Evolutionary conservation across 257 asterid genomes (phyloP).

Genomic region (Paulownia fortunei): DNA sequence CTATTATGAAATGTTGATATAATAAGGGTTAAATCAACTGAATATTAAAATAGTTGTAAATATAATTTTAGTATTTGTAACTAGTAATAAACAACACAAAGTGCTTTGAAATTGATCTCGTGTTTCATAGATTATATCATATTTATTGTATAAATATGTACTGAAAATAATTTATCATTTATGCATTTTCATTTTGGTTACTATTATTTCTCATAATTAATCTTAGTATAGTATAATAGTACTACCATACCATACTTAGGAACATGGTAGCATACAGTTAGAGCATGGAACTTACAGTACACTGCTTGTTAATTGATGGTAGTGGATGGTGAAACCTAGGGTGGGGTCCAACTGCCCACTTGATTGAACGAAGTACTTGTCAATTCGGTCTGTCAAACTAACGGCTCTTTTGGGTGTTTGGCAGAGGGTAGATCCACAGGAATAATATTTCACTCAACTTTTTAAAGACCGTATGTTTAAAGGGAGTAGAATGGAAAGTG

Average conservation of each 20-base stretch:
- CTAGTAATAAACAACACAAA: too few species aligned
- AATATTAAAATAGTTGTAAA: too few species aligned
- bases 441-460: neutral
- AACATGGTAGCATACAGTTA: neutral
- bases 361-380: neutral
- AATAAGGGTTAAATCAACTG: too few species aligned
- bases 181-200: neutral
- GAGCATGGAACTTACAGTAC: neutral
- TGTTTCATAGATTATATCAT: too few species aligned
- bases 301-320: neutral
- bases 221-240: neutral
- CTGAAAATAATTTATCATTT: too few species aligned
- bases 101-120: too few species aligned
- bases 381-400: neutral
- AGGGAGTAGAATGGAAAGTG: neutral
- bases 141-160: too few species aligned
- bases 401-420: conserved; percentile 21
- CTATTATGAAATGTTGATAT: too few species aligned
- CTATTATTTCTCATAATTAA: neutral
- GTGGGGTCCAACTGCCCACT: conserved; percentile 14
- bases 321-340: neutral
- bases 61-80: too few species aligned
- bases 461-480: neutral
- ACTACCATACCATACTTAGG: neutral
- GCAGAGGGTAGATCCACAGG: neutral